Base-by-base conservation (phyloP, 495 filamentous ascomycete species). In the Trichoderma parareesei region DNA sequence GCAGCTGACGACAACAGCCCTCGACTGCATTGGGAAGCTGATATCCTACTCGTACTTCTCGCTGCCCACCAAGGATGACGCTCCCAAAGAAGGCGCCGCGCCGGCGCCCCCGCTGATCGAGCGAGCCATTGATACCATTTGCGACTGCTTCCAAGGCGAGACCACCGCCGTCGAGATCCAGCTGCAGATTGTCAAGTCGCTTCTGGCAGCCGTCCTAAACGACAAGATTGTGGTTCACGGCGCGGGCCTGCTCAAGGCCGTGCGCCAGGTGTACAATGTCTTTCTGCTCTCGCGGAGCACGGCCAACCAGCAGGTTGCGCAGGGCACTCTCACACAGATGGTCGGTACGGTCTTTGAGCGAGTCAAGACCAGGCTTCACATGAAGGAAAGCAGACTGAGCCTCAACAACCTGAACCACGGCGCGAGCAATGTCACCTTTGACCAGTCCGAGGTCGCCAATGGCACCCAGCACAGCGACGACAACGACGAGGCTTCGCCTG, bases 161-260 rank as follows among this genome's bases (percentile, higher is more conserved):
- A 89, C 88, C 4, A 98, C 95, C 0, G 87, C 87, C 11, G 83
- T 88, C 62, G 91, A 96, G 69, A 88, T 97, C 38, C 94, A 99
- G 74, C 82, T 97, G 68, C 95, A 99, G 76, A 99, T 99, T 69
- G 90, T 99, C 72, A 96, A 97, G 77, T 97, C 94, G 0, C 79
- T 99, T 65, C 80, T 99, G 37, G 93, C 95, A 20, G 95, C 95
- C 2, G 93, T 99, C 7, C 74, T 98, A 69, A 98, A 98, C 68
- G 95, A 99, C 77, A 98, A 98, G 74, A 93, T 97, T 55, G 89
- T 99, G 53, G 95, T 99, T 2, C 95, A 99, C 76, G 95, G 95
- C 63, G 93, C 94, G 55, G 95, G 95, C 66, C 81, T 99, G 65
- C 77, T 99, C 55, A 99, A 99, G 80, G 94, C 95, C n/a, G 91